phyloP scores from a whole-genome alignment of 192 early-diverging fungal genomes.

The Coemansia sp. region DNA sequence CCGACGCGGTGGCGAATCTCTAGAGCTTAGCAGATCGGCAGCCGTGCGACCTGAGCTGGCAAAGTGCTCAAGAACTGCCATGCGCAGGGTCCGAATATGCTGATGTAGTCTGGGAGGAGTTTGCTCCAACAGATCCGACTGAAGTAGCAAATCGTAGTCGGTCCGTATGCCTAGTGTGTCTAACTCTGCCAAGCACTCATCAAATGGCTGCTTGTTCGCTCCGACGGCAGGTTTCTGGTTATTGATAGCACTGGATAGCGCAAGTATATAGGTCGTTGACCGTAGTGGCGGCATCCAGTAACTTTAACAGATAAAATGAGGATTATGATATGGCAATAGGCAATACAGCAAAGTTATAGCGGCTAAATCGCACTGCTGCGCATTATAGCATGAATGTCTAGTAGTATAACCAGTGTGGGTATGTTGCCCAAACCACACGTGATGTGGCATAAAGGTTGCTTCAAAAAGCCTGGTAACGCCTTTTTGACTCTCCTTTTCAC shows the following conservation, averaged over 20 bases:
- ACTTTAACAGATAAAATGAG: neutral
- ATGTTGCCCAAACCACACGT: neutral
- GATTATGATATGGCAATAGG: neutral
- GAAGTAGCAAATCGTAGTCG: slow-evolving; percentile 43
- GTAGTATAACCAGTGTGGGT: neutral
- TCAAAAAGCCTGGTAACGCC: neutral
- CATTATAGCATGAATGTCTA: neutral
- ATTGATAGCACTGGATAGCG: slow-evolving; percentile 3
- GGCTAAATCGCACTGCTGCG: neutral
- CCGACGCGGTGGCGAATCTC: neutral
- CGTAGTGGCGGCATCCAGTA: slow-evolving; percentile 27
- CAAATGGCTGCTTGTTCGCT: neutral
- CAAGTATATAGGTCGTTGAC: slow-evolving; percentile 32
- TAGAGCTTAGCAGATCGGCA: slow-evolving; percentile 13
- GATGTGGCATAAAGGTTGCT: neutral
- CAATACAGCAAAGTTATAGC: no score
- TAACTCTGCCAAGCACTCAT: slow-evolving; percentile 29
- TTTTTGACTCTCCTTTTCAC: neutral
- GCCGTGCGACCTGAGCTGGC: slow-evolving; percentile 31
- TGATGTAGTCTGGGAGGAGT: slow-evolving; percentile 27
- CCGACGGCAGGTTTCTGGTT: neutral
- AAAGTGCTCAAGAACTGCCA: slow-evolving; percentile 39
- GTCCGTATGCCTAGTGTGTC: slow-evolving; percentile 34
- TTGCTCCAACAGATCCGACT: slow-evolving; percentile 30
- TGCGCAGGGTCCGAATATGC: slow-evolving; percentile 31